Evolutionary conservation across 1,139 yeast species (phyloP).

Genomic region (Kazachstania sp.): DNA sequence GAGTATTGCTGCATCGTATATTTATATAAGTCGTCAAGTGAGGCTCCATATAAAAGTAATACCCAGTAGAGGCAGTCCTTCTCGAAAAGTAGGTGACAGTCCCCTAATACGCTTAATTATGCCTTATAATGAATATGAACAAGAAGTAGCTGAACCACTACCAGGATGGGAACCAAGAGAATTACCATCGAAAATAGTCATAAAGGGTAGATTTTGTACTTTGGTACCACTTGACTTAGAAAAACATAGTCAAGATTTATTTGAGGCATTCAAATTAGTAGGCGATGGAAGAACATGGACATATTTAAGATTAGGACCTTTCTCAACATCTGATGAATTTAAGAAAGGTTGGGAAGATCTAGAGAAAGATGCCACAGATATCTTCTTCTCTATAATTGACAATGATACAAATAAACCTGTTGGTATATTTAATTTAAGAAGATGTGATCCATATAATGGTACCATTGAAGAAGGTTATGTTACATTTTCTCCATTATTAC

Average conservation of each 20-base stretch:
- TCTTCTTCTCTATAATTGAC: constrained; percentile 20
- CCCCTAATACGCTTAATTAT: too few species aligned
- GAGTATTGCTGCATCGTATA: too few species aligned
- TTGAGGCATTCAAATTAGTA: constrained; percentile 6
- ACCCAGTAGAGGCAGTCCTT: too few species aligned
- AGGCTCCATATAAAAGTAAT: too few species aligned
- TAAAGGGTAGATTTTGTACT: constrained; percentile 11
- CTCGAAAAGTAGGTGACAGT: too few species aligned
- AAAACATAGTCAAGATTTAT: constrained; percentile 11
- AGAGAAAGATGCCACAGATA: constrained; percentile 1
- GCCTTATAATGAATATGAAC: constrained; percentile 4
- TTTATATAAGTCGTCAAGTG: too few species aligned
- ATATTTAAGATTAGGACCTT: constrained; percentile 14
- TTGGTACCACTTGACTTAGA: constrained; percentile 12
- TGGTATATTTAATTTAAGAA: constrained; percentile 24
- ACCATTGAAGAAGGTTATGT: constrained; percentile 29
- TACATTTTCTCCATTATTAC: constrained; percentile 21
- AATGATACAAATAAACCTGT: constrained; percentile 18
- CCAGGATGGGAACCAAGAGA: constrained; percentile 10
- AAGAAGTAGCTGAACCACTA: constrained; percentile 9
- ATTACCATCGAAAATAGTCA: constrained; percentile 7
- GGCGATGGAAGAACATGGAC: constrained; percentile 11
- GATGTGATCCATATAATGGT: constrained; percentile 23
- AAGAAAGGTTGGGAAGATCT: constrained; percentile 1
- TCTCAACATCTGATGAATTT: constrained; percentile 3